Conservation (phyloP, 2,329 filamentous ascomycete genomes). For the Penicillium hordei region DNA sequence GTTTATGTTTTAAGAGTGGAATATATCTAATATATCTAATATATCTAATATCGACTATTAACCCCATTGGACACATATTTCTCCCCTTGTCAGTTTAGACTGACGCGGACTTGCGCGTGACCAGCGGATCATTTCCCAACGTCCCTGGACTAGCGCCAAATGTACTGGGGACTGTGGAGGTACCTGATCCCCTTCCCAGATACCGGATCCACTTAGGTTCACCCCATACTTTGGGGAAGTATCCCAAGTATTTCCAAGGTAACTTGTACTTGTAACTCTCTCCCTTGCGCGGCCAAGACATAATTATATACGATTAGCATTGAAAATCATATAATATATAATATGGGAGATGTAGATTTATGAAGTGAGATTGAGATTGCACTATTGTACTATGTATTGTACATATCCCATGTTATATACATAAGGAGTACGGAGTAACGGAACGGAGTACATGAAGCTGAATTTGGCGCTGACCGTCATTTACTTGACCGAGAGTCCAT, state of each 20-base stretch:
- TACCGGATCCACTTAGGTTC: slow-evolving; percentile 8
- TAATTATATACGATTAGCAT: not conserved
- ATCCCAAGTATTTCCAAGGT: not conserved
- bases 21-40: too few relatives aligned
- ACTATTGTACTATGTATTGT: not conserved
- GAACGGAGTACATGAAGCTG: not conserved
- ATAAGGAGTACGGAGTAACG: not conserved
- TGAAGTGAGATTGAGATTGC: too few relatives aligned
- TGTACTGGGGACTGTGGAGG: not conserved
- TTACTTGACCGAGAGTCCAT: slow-evolving; percentile 19
- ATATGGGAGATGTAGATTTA: not conserved
- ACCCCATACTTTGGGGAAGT: slow-evolving; percentile 6
- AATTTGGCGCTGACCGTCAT: slow-evolving; percentile 7
- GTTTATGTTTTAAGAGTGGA: too few relatives aligned
- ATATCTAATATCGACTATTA: too few relatives aligned
- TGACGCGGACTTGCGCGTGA: slow-evolving; percentile 22
- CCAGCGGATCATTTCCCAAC: slow-evolving; percentile 21
- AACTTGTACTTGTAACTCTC: not conserved
- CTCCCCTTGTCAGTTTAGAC: slow-evolving; percentile 3
- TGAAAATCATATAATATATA: not conserved
- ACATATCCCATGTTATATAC: not conserved
- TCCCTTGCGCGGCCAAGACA: slow-evolving; percentile 10
- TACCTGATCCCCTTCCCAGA: slow-evolving; percentile 9
- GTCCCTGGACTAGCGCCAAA: not conserved
- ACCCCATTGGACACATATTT: too few relatives aligned